Base-by-base conservation (phyloP, 2,329 filamentous ascomycete species). In the Phyllosticta capitalensis region DNA sequence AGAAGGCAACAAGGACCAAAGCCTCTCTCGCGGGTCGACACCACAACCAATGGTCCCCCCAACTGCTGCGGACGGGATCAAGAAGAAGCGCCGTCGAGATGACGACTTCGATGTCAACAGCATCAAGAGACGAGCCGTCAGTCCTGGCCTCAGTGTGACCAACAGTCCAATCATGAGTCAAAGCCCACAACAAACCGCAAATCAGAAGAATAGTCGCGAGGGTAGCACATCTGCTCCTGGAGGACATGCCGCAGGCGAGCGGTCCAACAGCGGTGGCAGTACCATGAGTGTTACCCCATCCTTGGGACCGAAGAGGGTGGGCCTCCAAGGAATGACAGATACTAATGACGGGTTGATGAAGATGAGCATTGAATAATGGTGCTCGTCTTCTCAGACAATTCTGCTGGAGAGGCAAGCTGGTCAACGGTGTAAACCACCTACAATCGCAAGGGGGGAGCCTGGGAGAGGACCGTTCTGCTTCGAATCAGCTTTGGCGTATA, bases 341-440 rank as follows among this genome's bases (percentile, higher is more conserved):
- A 92, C 92, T n/a, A 90, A 90, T 70, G 92, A 96, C 71, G 89
- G 91, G 1, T 80, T 96, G 64, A 96, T 96, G 87, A 91, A 92
- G 67, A 94, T 97, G 89, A 96, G 89, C 72, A 96, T 96, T 68
- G 92, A 96, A 72, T 96, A 76, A 75, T n/a, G n/a, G n/a, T 20
- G 51, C 19, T 45, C 19, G 56, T 45, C 38, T 45, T n/a, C 7
- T 19, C 17, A 45, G n/a, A n/a, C 12, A 6, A 45, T n/a, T 4
- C 38, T n/a, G 7, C 14, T n/a, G 38, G n/a, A 2, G 38, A n/a
- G 6, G 17, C 38, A n/a, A 45, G 38, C 38, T n/a, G 24, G 24
- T n/a, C n/a, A n/a, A n/a, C n/a, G n/a, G n/a, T n/a, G 17, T 38
- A 38, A 5, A 38, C 10, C 5, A 38, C 30, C 30, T 17, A n/a